Base-by-base conservation (phyloP, 179 eudicot genomes). In the Heliamphora pulchella region DNA sequence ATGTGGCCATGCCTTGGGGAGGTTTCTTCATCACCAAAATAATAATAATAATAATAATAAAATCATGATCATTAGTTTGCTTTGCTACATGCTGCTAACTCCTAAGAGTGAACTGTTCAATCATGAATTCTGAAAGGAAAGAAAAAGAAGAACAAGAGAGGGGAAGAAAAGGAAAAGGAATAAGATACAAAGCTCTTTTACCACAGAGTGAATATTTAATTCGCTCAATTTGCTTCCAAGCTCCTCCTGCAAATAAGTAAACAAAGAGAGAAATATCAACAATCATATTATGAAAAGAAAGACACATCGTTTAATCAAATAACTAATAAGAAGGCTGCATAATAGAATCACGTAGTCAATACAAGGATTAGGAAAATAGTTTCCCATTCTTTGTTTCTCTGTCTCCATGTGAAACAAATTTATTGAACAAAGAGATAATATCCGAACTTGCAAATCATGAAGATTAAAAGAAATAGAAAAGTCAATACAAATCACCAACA, bases 171-270 rank as follows among this genome's bases (percentile, higher is more conserved):
- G 18, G 20, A 47, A n/a, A 77, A 48, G 18, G 55, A 13, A 7
- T 18, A 39, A 15, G 18, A 7, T 14, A 31, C 62, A 10, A 18
- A 54, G 51, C 17, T 3, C n/a, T 31, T 47, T 83, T 88, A 92
- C 97, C 91, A 92, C 97, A 39, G 97, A 81, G 79, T 48, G 63
- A 61, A 92, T 90, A 66, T 83, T 81, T 72, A 90, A 83, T 80
- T 89, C 86, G 81, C 81, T 73, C 79, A 92, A 79, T 78, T 85
- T 84, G 74, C 83, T 83, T 81, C 86, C 89, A 63, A 84, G 86
- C 71, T 80, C 90, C 82, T 88, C 91, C 96, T 91, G 88, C 87
- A 83, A 78, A 73, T 66, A 55, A 43, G 79, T 68, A 43, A 39
- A 51, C 22, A n/a, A 76, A 41, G 15, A 55, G 65, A 77, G 43